Evolutionary conservation across 805 yeast species (phyloP), one percentile per base, ranked within the genome.

Genomic region (Metschnikowia lunata): DNA sequence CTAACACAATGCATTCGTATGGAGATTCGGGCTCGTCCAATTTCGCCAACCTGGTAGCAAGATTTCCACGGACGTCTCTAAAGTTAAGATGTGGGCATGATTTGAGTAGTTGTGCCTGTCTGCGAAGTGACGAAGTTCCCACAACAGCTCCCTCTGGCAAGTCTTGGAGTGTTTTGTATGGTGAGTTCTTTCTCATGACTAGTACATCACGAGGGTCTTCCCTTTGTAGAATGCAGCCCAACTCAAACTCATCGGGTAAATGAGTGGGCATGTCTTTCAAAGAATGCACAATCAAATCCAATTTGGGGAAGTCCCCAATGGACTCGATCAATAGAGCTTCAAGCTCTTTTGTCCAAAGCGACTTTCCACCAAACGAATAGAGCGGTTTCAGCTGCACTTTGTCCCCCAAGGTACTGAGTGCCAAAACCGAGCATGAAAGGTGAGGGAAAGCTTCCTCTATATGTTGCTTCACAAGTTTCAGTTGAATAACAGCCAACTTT

Each of bases 171-270:
- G 73, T 55, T 54, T 75, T 80, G 66, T 84, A 86, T 8, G 79
- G 69, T 1, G 89, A 81, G 33, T 76, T 81, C 10, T 61, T 56
- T 45, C 76, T 77, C 91, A 91, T 84, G 37, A 88, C 79, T 8
- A 91, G 69, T 10, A 96, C 97, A 64, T 93, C 99, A 45, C 95
- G 77, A 11, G 98, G 97, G 60, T 91, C 97, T 60, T 85, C 91
- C 59, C 99, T 76, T 60, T 82, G 74, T 38, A 88, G 75, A 45
- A 93, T 82, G 56, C 96, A 87, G 13, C 97, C 98, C 36, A 93
- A 64, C 60, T 83, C 89, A 55, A 90, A 93, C 42, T 87, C 95
- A 23, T 85, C 89, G 0, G 98, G 98, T 52, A 93, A 70, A 42
- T 78, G 67, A 0, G 99, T 93, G 31, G 99, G 99, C 79, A 80